Conservation (phyloP, 2,329 filamentous ascomycete genomes). For the Botrytis medusae region DNA sequence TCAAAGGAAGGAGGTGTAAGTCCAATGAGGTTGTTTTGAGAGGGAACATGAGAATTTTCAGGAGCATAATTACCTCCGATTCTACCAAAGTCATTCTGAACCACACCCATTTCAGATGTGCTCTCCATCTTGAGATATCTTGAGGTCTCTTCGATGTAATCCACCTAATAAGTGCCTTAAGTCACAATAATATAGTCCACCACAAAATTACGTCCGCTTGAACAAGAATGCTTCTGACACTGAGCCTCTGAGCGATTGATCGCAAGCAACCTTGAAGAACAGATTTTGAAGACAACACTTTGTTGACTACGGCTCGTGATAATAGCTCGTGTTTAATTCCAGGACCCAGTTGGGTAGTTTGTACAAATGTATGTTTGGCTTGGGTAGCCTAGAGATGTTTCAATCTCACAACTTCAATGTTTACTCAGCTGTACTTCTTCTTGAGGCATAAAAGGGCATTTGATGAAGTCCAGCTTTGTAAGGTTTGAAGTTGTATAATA, state of each 20-base stretch:
- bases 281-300: constrained; percentile 1
- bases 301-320: neutral
- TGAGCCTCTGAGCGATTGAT: neutral
- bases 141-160: constrained; percentile 16
- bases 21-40: constrained; percentile 18
- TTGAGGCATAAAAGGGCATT: neutral
- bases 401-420: constrained; percentile 7
- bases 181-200: constrained; percentile 12
- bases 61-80: constrained; percentile 25
- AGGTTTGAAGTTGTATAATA: neutral
- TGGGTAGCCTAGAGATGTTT: constrained; percentile 16
- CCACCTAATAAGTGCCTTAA: neutral
- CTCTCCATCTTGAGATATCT: constrained; percentile 20
- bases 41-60: constrained; percentile 15
- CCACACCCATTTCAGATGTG: neutral
- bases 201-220: neutral
- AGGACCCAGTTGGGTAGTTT: constrained; percentile 5
- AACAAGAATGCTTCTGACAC: neutral
- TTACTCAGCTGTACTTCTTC: constrained; percentile 1
- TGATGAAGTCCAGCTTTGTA: neutral
- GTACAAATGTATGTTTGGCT: constrained; percentile 14
- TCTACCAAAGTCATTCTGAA: neutral
- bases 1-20: constrained; percentile 23
- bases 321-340: neutral
- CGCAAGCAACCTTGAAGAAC: neutral